Percentiles rank a stretch among this genome's conserved stretches.
Conservation (phyloP, 225 moss, liverwort and hornwort species). For the Climacium dendroides region DNA sequence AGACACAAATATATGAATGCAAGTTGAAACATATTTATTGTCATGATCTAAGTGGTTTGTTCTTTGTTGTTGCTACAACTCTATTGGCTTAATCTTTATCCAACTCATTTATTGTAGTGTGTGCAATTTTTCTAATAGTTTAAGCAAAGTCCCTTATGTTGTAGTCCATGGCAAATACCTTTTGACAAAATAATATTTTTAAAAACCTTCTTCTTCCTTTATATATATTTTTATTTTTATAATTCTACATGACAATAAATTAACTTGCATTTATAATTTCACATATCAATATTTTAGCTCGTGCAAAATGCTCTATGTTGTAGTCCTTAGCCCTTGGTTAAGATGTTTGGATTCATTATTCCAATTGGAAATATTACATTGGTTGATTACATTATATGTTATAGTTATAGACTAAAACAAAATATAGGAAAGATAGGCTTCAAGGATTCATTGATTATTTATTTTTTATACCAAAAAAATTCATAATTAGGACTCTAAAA, state of each 20-base stretch:
- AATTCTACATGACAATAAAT: background rate
- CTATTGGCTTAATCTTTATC: background rate
- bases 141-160: background rate
- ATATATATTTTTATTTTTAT: no score
- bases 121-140: background rate
- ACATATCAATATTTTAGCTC: background rate
- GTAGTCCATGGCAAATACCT: background rate
- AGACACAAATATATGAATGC: background rate
- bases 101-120: background rate
- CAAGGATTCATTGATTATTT: no score
- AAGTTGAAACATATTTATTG: background rate
- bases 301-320: background rate
- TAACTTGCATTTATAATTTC: background rate
- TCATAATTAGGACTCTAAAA: no score
- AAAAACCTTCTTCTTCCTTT: background rate
- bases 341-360: background rate
- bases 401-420: background rate
- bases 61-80: background rate
- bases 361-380: background rate
- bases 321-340: background rate
- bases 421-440: background rate
- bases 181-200: background rate
- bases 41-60: background rate
- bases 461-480: no score
- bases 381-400: background rate